Evolutionary conservation across 2,329 filamentous ascomycete species (phyloP).

Genomic region (Rosellinia necatrix): DNA sequence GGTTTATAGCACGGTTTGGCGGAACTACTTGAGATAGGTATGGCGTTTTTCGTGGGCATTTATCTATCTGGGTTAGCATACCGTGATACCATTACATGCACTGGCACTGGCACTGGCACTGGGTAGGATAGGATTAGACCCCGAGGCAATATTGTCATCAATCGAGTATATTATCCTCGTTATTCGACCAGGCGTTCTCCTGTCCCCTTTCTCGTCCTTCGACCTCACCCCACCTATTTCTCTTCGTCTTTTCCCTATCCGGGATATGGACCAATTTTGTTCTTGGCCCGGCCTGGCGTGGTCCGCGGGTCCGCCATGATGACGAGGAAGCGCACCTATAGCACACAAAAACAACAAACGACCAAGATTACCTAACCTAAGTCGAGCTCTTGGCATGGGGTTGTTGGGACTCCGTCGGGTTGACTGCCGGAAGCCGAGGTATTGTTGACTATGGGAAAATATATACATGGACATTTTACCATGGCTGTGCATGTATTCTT

Average conservation of each 20-base stretch:
- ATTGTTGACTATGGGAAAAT: no score
- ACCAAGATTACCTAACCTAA: no score
- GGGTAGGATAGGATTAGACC: slow-evolving; percentile 10
- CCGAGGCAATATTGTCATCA: background rate
- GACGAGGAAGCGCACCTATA: background rate
- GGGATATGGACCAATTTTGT: background rate
- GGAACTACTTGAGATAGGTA: background rate
- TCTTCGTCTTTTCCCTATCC: background rate
- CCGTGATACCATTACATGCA: slow-evolving; percentile 21
- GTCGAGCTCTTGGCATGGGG: background rate
- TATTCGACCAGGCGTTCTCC: background rate
- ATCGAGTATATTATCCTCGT: background rate
- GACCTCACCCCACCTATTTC: background rate
- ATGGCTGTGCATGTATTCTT: no score
- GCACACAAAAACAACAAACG: background rate
- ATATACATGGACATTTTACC: no score
- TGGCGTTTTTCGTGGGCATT: slow-evolving; percentile 10
- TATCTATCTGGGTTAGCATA: slow-evolving; percentile 17
- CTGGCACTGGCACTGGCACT: background rate
- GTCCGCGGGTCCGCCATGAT: background rate
- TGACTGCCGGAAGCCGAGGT: slow-evolving; percentile 2
- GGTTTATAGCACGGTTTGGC: slow-evolving; percentile 6
- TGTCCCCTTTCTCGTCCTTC: background rate
- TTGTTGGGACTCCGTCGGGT: slow-evolving; percentile 3
- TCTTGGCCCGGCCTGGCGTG: background rate